phyloP scores from a whole-genome alignment of 495 filamentous ascomycete species.

The Lasiosphaeria miniovina region DNA sequence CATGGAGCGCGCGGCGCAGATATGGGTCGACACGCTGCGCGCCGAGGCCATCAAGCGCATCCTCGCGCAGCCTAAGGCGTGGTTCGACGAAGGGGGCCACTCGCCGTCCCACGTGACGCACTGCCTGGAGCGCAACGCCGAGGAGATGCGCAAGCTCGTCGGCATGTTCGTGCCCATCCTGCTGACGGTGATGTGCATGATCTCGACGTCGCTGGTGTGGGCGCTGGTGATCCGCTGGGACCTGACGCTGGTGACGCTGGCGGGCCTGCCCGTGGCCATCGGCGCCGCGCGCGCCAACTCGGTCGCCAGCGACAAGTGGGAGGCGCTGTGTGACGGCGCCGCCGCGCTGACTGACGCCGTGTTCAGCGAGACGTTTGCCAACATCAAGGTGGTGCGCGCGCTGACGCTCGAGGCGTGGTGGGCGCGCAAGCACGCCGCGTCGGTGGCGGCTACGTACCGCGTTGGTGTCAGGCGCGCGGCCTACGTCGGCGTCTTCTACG shows the following conservation, averaged over 20 bases:
- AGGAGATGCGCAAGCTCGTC: slow-evolving; percentile 81
- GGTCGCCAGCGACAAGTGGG: slow-evolving; percentile 64
- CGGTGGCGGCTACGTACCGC: slow-evolving; percentile 46
- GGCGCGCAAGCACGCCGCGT: slow-evolving; percentile 57
- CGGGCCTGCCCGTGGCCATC: slow-evolving; percentile 66
- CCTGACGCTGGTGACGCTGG: slow-evolving; percentile 73
- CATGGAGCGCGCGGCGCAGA: slow-evolving; percentile 68
- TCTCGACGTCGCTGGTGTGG: slow-evolving; percentile 66
- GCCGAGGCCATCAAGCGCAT: slow-evolving; percentile 65
- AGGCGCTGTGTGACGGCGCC: slow-evolving; percentile 61
- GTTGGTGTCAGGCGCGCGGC: slow-evolving; percentile 57
- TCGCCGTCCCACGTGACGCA: slow-evolving; percentile 58
- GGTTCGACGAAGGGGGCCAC: slow-evolving; percentile 76
- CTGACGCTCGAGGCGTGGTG: slow-evolving; percentile 77
- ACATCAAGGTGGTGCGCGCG: slow-evolving; percentile 76
- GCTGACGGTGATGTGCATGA: slow-evolving; percentile 63
- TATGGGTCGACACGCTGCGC: slow-evolving; percentile 75
- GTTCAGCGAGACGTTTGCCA: slow-evolving; percentile 75
- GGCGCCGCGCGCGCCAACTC: slow-evolving; percentile 60
- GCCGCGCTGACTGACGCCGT: slow-evolving; percentile 53
- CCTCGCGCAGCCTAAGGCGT: slow-evolving; percentile 75
- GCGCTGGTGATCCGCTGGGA: slow-evolving; percentile 74
- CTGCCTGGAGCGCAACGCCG: slow-evolving; percentile 76
- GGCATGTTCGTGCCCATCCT: slow-evolving; percentile 71
- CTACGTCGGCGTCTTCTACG: slow-evolving; percentile 71